Conservation (phyloP, 1,139 yeast species). For the Pneumocystis sp. region DNA sequence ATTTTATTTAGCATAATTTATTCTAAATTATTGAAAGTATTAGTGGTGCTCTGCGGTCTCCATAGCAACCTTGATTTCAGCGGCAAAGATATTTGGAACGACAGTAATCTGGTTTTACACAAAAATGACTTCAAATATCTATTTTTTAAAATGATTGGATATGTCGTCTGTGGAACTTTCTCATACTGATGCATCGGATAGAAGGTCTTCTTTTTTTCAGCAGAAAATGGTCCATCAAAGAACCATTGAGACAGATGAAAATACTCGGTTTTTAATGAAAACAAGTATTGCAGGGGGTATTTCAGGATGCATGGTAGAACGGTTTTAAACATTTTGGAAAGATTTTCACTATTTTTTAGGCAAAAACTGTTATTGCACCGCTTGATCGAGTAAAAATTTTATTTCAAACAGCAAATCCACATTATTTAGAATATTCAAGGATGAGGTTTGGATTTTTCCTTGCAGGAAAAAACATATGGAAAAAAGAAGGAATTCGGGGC, state of each 20-base stretch:
- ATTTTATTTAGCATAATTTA: no score
- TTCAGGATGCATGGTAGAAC: conserved; percentile 59
- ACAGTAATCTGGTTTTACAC: neutral
- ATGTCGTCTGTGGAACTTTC: neutral
- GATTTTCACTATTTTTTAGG: conserved; percentile 22
- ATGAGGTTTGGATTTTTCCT: conserved; percentile 57
- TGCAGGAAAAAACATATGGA: conserved; percentile 57
- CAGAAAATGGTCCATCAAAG: neutral
- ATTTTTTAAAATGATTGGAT: neutral
- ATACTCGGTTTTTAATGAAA: conserved; percentile 43
- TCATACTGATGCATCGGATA: neutral
- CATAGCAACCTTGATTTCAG: neutral
- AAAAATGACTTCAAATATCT: neutral
- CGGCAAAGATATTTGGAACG: neutral
- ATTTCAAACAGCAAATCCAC: conserved; percentile 91
- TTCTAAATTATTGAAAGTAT: no score
- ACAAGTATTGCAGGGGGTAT: conserved; percentile 91
- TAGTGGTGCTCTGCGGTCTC: no score
- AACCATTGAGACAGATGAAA: neutral
- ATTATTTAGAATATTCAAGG: conserved; percentile 65
- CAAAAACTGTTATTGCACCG: conserved; percentile 90
- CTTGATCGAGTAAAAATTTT: conserved; percentile 84
- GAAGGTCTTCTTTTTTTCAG: neutral
- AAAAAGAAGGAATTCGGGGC: conserved; percentile 62
- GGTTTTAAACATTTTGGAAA: neutral